Evolutionary conservation across 2,329 filamentous ascomycete species (phyloP).

Genomic region (Alternaria sp.): DNA sequence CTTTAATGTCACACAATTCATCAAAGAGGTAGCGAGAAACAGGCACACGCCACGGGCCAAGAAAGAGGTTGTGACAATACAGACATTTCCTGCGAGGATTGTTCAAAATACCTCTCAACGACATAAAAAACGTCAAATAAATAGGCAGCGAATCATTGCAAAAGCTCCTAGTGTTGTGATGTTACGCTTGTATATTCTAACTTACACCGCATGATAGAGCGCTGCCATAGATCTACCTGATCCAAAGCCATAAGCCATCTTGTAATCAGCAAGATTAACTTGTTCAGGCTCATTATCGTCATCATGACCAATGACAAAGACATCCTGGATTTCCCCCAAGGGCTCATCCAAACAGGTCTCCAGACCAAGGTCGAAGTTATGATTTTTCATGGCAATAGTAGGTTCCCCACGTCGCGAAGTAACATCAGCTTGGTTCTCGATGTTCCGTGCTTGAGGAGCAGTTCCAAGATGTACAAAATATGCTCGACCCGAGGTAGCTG

Average conservation of each 20-base stretch:
- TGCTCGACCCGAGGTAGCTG: background rate
- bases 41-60: too few species aligned
- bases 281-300: background rate
- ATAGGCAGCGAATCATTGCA: too few species aligned
- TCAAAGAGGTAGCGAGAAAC: too few species aligned
- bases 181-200: background rate
- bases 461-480: background rate
- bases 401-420: background rate
- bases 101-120: too few species aligned
- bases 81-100: too few species aligned
- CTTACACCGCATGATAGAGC: background rate
- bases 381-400: background rate
- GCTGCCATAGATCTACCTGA: background rate
- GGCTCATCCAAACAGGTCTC: background rate
- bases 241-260: background rate
- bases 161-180: background rate
- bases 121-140: too few species aligned
- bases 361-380: background rate
- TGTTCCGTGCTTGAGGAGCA: background rate
- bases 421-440: background rate
- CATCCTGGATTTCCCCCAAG: background rate
- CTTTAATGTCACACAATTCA: too few species aligned
- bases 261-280: too few species aligned
- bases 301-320: background rate
- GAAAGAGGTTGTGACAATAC: too few species aligned